A percentile compares a stretch with the other conserved stretches of the same genome.
phyloP scores from a whole-genome alignment of 805 yeast species.

The Dipodascus geniculatus region DNA sequence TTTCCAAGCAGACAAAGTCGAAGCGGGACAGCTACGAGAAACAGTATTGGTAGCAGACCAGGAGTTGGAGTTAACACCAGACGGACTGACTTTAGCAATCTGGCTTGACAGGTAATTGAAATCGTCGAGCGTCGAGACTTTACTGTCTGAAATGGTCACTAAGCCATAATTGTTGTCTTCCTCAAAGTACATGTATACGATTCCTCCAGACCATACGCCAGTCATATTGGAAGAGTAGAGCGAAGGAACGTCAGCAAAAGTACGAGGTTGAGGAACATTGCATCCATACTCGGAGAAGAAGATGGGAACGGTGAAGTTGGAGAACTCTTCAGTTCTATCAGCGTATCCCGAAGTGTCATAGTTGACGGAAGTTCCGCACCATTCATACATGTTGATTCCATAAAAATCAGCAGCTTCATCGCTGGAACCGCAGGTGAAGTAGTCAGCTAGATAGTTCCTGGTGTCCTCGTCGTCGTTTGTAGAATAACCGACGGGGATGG shows the following conservation, averaged over 20 bases:
- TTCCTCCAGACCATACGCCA: slow-evolving; percentile 89
- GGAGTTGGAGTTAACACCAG: slow-evolving; percentile 29
- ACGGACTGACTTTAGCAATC: slow-evolving; percentile 42
- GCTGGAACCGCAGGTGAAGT: slow-evolving; percentile 69
- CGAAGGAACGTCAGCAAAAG: slow-evolving; percentile 62
- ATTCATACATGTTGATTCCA: slow-evolving; percentile 79
- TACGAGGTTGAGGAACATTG: slow-evolving; percentile 60
- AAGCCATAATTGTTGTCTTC: slow-evolving; percentile 77
- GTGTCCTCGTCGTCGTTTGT: slow-evolving; percentile 80
- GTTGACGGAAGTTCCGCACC: slow-evolving; percentile 58
- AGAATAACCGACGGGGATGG: slow-evolving; percentile 91
- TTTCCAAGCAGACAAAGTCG: slow-evolving; percentile 43
- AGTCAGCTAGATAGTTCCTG: slow-evolving; percentile 68
- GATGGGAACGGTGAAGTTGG: slow-evolving; percentile 63
- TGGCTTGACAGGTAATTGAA: slow-evolving; percentile 44
- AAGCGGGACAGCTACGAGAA: slow-evolving; percentile 35
- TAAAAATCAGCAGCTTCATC: slow-evolving; percentile 58
- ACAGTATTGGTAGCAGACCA: slow-evolving; percentile 28
- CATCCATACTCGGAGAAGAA: slow-evolving; percentile 90
- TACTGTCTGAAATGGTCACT: slow-evolving; percentile 40
- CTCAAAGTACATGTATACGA: slow-evolving; percentile 82
- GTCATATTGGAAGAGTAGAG: slow-evolving; percentile 64
- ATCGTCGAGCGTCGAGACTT: slow-evolving; percentile 51
- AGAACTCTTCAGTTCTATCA: slow-evolving; percentile 59
- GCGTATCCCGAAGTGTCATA: slow-evolving; percentile 55